Conservation (phyloP, 805 yeast species). For the Teunomyces barrocoloradensis region DNA sequence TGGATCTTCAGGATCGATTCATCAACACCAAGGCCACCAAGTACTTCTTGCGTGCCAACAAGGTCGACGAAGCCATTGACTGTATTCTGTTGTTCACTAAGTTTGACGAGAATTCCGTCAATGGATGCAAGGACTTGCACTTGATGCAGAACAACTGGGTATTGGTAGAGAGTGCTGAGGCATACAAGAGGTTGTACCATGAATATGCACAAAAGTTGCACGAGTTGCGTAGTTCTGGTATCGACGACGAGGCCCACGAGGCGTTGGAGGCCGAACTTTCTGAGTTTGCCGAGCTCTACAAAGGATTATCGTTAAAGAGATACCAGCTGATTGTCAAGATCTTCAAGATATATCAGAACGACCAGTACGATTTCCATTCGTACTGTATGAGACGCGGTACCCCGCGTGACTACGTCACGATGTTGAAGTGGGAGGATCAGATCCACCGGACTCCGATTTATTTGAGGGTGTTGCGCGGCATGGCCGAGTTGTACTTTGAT, state of each 20-base stretch:
- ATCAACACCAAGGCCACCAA: slow-evolving; percentile 86
- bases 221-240: slow-evolving; percentile 9
- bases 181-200: slow-evolving; percentile 61
- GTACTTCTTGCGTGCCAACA: slow-evolving; percentile 74
- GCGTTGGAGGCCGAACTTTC: slow-evolving; percentile 25
- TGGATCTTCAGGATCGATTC: slow-evolving; percentile 88
- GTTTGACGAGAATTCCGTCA: slow-evolving; percentile 68
- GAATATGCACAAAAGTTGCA: slow-evolving; percentile 19
- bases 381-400: slow-evolving; percentile 91
- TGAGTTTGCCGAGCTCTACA: slow-evolving; percentile 45
- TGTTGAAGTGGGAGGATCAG: slow-evolving; percentile 79
- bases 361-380: slow-evolving; percentile 92
- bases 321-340: slow-evolving; percentile 63
- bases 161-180: slow-evolving; percentile 78
- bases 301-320: slow-evolving; percentile 80
- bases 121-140: slow-evolving; percentile 84
- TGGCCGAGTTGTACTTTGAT: slow-evolving; percentile 55
- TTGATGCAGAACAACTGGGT: slow-evolving; percentile 93
- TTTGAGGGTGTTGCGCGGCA: slow-evolving; percentile 66
- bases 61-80: slow-evolving; percentile 70
- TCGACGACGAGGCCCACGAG: slow-evolving; percentile 28
- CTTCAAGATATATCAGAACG: slow-evolving; percentile 69
- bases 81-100: slow-evolving; percentile 79
- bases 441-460: slow-evolving; percentile 69
- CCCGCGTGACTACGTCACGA: slow-evolving; percentile 73